Base-by-base conservation (phyloP, 768 basidiomycete genomes). In the Amanita exitialis region DNA sequence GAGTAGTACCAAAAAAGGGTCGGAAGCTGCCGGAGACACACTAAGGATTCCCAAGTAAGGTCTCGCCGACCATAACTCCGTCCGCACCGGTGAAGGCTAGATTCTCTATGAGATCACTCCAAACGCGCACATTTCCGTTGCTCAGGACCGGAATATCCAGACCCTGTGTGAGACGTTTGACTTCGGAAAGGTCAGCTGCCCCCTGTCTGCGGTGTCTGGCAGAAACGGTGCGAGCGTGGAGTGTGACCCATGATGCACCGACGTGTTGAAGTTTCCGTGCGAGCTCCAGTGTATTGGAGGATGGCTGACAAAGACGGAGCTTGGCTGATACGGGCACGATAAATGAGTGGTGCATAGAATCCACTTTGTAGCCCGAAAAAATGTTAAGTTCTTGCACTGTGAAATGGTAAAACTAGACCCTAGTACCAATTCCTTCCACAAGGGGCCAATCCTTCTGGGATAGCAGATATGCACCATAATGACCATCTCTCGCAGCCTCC, bases 61-160 rank as follows among this genome's bases (percentile, higher is more conserved):
- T 76, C 60, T 90, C 87, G 7, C 84, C 88, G 1, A 89, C 83
- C 88, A 90, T 90, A 49, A 83, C 61, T 7, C 88, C 88, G 57
- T 86, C 80, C 39, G 85, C 84, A 13, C 74, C 69, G 3, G 86
- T 86, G 42, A 67, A 68, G 27, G 63, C 59, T 46, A 74, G 60
- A 59, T 89, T 88, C 21, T 61, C 60, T 53, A 64, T 61, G 10
- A 89, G 61, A 61, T 90, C 82, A 25, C 66, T 64, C 66, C 74
- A 80, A 15, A 62, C 65, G 28, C 79, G 75, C 15, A 90, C 87
- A 59, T 90, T 90, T 9, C 88, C 88, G 58, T 90, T 90, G 64
- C 83, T 86, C 44, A 90, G 66, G 46, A 88, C 76, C 7, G 82
- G 83, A 4, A 87, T 63, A 1, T 58, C 52, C 4, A 85, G 58